Evolutionary conservation across 768 basidiomycete genomes (phyloP).

Genomic region (Phlebiopsis gigantea): DNA sequence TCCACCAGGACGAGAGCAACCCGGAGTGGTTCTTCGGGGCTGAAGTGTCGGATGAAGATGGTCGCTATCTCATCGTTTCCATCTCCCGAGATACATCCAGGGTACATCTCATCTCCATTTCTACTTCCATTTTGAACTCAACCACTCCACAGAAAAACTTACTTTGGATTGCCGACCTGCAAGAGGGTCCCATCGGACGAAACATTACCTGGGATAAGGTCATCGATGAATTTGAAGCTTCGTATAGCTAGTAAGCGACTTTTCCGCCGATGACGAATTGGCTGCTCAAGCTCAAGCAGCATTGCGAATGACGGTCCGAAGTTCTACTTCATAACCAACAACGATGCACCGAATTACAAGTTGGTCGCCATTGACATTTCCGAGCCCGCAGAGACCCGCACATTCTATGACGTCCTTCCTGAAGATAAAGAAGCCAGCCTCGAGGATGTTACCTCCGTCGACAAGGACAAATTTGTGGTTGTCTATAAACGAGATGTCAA

Average conservation of each 20-base stretch:
- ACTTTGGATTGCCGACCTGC: conserved; percentile 67
- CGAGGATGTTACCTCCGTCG: conserved; percentile 41
- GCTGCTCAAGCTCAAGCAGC: conserved; percentile 28
- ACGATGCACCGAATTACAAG: conserved; percentile 61
- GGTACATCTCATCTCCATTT: conserved; percentile 29
- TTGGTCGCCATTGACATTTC: conserved; percentile 60
- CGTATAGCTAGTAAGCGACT: conserved; percentile 53
- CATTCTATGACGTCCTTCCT: conserved; percentile 57
- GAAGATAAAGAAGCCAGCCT: conserved; percentile 63
- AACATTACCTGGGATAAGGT: conserved; percentile 72
- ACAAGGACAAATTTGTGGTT: conserved; percentile 51
- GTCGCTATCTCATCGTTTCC: conserved; percentile 54
- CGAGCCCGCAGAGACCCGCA: conserved; percentile 33
- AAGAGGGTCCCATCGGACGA: conserved; percentile 51
- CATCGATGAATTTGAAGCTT: conserved; percentile 60
- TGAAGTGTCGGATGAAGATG: conserved; percentile 54
- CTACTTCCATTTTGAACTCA: neutral
- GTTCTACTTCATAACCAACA: conserved; percentile 63
- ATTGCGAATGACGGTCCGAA: conserved; percentile 58
- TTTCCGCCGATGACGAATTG: neutral
- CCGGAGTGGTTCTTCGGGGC: conserved; percentile 62
- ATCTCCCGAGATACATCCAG: conserved; percentile 56
- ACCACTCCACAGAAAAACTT: conserved; percentile 53
- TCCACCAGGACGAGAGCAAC: conserved; percentile 58
- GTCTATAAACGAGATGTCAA: conserved; percentile 76